Percentiles rank a stretch among this genome's conserved stretches.
These are phyloP conservation scores for Colletotrichum spinosum DNA, from an alignment of 2,329 filamentous ascomycete species.

Conservation along the genomic window DNA sequence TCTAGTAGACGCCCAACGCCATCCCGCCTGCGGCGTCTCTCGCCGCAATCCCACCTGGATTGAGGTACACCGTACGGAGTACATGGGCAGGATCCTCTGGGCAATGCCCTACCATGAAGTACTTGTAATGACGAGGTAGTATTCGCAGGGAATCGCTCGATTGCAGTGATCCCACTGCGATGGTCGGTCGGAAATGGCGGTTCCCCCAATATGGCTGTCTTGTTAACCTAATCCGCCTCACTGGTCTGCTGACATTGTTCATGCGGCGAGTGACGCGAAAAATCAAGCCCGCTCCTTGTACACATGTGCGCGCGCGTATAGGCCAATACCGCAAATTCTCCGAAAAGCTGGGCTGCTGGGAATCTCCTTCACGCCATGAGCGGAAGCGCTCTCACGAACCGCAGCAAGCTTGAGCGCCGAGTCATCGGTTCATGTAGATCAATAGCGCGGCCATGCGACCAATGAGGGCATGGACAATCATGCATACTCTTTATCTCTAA, in stretches of 20 bases:
- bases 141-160: too few relatives aligned
- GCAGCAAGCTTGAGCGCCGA: conserved; percentile 23
- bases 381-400: neutral
- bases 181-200: too few relatives aligned
- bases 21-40: conserved; percentile 7
- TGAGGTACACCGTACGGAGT: too few relatives aligned
- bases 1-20: conserved; percentile 11
- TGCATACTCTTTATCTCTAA: conserved; percentile 7
- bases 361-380: conserved; percentile 16
- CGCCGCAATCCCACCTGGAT: too few relatives aligned
- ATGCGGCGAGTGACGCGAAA: conserved; percentile 24
- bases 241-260: conserved; percentile 4
- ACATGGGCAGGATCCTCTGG: too few relatives aligned
- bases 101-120: too few relatives aligned
- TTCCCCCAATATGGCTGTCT: too few relatives aligned
- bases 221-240: too few relatives aligned
- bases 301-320: neutral
- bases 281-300: too few relatives aligned
- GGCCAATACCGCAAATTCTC: conserved; percentile 29
- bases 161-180: too few relatives aligned
- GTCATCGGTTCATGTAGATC: conserved; percentile 1
- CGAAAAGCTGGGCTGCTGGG: conserved; percentile 10
- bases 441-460: neutral
- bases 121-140: too few relatives aligned
- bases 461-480: neutral